A percentile compares a stretch with the other conserved stretches of the same genome.
phyloP scores from a whole-genome alignment of 2,329 filamentous ascomycete genomes.

The Fusarium gaditjirri region DNA sequence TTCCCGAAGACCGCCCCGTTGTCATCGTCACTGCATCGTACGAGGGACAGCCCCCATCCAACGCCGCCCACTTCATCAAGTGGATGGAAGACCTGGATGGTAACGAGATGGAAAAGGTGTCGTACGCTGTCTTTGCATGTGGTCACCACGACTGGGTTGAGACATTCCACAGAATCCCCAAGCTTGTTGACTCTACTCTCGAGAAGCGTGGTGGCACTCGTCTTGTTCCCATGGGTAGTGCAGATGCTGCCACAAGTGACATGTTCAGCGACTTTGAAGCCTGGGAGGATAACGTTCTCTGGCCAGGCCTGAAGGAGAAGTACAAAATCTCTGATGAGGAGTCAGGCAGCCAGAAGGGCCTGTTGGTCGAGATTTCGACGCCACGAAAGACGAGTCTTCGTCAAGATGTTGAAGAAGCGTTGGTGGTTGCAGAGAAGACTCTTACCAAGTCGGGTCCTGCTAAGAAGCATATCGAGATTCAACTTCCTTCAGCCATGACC shows the following conservation, averaged over 20 bases:
- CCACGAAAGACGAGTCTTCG: slow-evolving; percentile 40
- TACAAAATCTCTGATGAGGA: slow-evolving; percentile 41
- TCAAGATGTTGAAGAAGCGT: slow-evolving; percentile 40
- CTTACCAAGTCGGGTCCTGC: slow-evolving; percentile 37
- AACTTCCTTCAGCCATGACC: slow-evolving; percentile 71
- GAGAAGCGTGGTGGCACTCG: slow-evolving; percentile 49
- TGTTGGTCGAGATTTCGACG: slow-evolving; percentile 38
- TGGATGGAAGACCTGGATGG: slow-evolving; percentile 67
- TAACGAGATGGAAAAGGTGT: slow-evolving; percentile 63
- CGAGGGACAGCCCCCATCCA: slow-evolving; percentile 79
- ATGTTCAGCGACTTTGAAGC: slow-evolving; percentile 75
- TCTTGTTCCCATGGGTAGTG: slow-evolving; percentile 60
- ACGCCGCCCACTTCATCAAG: slow-evolving; percentile 73
- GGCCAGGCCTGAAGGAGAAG: slow-evolving; percentile 60
- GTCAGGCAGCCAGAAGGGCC: slow-evolving; percentile 18
- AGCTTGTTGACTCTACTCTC: slow-evolving; percentile 66
- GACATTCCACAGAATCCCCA: slow-evolving; percentile 76
- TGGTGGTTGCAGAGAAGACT: slow-evolving; percentile 37
- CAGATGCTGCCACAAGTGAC: slow-evolving; percentile 71
- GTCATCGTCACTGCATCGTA: slow-evolving; percentile 77
- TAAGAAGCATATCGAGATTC: slow-evolving; percentile 75
- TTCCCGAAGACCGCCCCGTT: slow-evolving; percentile 70
- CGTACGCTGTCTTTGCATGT: slow-evolving; percentile 77
- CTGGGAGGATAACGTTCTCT: slow-evolving; percentile 70
- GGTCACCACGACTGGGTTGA: slow-evolving; percentile 67